A percentile compares a stretch with the other conserved stretches of the same genome.
Conservation (phyloP, 2,329 filamentous ascomycete species). For the Myriosclerotinia curreyana region DNA sequence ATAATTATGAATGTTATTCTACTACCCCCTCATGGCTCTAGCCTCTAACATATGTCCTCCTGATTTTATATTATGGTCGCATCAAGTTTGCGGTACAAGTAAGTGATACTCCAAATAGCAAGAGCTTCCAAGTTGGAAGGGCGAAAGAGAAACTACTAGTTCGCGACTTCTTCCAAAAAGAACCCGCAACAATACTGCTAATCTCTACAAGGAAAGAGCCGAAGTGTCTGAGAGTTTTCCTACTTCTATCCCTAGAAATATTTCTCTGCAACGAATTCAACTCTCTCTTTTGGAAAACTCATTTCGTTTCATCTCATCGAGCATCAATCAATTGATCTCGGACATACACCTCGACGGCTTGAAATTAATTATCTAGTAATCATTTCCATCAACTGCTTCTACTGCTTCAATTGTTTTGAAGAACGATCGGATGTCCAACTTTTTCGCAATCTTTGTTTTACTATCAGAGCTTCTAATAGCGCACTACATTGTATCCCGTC, state of each 20-base stretch:
- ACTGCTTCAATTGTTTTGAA: background rate
- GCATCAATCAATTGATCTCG: background rate
- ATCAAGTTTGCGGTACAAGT: background rate
- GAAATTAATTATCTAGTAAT: too few relatives aligned
- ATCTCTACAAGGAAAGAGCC: background rate
- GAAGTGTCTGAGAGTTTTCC: background rate
- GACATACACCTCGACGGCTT: background rate
- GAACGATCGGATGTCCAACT: background rate
- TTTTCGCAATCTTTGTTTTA: background rate
- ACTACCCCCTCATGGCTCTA: slow-evolving; percentile 12
- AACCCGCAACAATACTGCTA: background rate
- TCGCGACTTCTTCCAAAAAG: background rate
- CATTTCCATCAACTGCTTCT: background rate
- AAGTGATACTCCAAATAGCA: background rate
- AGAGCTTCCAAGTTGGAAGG: background rate
- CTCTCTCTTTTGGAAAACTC: background rate
- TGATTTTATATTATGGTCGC: background rate
- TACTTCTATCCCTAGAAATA: background rate
- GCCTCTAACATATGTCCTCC: background rate
- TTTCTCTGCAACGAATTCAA: background rate
- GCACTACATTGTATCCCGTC: background rate
- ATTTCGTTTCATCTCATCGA: background rate
- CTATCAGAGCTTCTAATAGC: background rate
- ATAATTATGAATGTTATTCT: slow-evolving; percentile 31
- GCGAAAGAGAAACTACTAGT: background rate